These are phyloP conservation scores for Cryptosporidium felis DNA, from an alignment of 169 alveolate species.

Conservation along the genomic window DNA sequence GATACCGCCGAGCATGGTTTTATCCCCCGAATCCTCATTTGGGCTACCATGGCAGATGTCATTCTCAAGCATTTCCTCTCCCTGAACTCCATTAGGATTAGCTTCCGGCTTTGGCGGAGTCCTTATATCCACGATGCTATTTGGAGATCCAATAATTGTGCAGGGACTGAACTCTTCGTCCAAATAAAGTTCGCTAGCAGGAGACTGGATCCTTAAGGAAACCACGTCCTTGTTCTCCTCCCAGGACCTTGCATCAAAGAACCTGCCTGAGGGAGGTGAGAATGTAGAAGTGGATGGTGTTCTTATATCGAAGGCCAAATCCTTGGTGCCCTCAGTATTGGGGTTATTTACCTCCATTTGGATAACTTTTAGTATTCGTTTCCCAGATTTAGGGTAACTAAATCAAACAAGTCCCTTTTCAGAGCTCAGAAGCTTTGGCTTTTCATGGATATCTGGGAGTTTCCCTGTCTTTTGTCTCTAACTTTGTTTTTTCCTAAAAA, in stretches of 20 bases:
- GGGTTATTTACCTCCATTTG: too few relatives aligned
- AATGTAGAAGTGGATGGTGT: slow-evolving; percentile 58
- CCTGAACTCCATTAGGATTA: not conserved
- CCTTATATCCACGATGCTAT: slow-evolving; percentile 45
- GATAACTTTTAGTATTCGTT: too few relatives aligned
- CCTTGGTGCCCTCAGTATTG: slow-evolving; percentile 22
- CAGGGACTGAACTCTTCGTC: slow-evolving; percentile 67
- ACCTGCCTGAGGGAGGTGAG: slow-evolving; percentile 53
- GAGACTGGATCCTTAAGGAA: slow-evolving; percentile 59
- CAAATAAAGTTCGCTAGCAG: slow-evolving; percentile 63
- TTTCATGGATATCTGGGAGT: not conserved
- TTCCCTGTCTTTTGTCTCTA: not conserved
- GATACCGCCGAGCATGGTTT: too few relatives aligned
- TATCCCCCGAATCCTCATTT: not conserved
- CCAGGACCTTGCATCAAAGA: slow-evolving; percentile 71
- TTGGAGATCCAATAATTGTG: slow-evolving; percentile 58
- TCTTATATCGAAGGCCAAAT: not conserved
- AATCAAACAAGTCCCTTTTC: not conserved
- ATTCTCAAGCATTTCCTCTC: slow-evolving; percentile 4
- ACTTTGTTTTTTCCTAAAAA: not conserved
- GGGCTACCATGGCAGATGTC: not conserved
- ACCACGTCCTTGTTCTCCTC: slow-evolving; percentile 47
- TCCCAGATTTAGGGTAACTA: slow-evolving; percentile 8
- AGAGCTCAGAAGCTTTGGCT: not conserved
- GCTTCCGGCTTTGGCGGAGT: slow-evolving; percentile 6